These are phyloP conservation scores for Trichoderma atroviride DNA, from an alignment of 2,329 filamentous ascomycete species.

Conservation along the genomic window DNA sequence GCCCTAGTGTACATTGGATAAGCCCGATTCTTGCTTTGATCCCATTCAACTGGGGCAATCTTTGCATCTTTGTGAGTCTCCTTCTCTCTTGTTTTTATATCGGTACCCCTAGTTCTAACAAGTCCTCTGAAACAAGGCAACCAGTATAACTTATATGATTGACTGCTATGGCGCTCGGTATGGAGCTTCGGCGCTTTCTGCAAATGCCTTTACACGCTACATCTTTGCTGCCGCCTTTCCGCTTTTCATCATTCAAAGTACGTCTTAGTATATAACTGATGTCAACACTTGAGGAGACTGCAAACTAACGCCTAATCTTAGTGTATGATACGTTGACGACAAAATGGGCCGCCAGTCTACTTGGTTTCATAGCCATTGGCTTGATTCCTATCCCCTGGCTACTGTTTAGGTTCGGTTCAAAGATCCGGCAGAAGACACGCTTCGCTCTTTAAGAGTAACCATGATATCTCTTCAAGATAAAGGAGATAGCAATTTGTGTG, in stretches of 20 bases:
- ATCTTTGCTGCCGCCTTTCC: constrained; percentile 47
- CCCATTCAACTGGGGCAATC: constrained; percentile 28
- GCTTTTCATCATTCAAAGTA: constrained; percentile 43
- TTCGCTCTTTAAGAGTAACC: neutral
- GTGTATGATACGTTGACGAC: constrained; percentile 27
- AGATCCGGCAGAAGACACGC: constrained; percentile 5
- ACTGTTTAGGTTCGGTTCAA: constrained; percentile 25
- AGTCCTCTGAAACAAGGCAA: neutral
- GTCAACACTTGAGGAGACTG: neutral
- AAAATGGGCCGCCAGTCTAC: constrained; percentile 30
- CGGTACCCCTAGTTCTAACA: neutral
- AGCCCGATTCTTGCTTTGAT: constrained; percentile 29
- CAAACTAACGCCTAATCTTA: constrained; percentile 9
- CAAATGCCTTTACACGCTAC: constrained; percentile 50
- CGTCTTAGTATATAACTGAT: neutral
- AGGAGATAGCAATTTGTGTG: neutral
- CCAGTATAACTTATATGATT: constrained; percentile 29
- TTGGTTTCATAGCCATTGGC: constrained; percentile 29
- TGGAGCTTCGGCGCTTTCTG: constrained; percentile 37
- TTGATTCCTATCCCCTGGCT: constrained; percentile 32
- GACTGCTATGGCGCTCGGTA: constrained; percentile 30
- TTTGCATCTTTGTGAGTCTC: constrained; percentile 24
- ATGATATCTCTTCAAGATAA: neutral
- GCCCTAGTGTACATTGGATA: constrained; percentile 26
- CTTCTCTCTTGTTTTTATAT: neutral